Evolutionary conservation across 179 eudicot genomes (phyloP), one percentile per base, ranked within the genome.

Genomic region (Nepenthes alata): DNA sequence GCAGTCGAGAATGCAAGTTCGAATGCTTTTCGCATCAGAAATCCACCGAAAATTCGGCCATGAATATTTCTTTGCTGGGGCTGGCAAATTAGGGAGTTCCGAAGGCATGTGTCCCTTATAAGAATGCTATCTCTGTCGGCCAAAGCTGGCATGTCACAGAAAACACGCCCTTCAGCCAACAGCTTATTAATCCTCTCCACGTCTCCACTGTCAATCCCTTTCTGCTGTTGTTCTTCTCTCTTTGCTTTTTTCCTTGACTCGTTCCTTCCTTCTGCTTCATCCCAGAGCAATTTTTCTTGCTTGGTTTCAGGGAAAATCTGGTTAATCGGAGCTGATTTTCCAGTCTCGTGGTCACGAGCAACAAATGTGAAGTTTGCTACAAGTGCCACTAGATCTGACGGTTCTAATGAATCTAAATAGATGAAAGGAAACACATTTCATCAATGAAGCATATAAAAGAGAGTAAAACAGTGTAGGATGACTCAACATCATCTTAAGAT

Each of bases 1-100:
- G 88, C 85, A 0, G 97, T 90, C 47, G 98, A 77, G 63, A 89
- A 93, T 52, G 95, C 93, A 69, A 93, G 77, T 64, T 93, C 98
- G 67, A 87, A 93, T 25, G 98, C 98, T 70, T 88, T 75, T 47
- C 82, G 95, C 95, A 93, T 93, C 59, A 93, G 73, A 72, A 85
- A 93, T 14, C 98, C 98, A 61, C 98, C 98, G 76, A 93, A 93
- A 38, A 93, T 93, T 36, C 97, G 88, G 55, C 98, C 97, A 77
- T 93, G 98, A 37, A 90, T 80, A 67, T 93, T 93, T 68, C 98
- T 79, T 68, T 89, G 97, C 74, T 93, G 97, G 16, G 98, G 98
- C 72, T 89, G 95, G 69, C 97, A 93, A 59, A 93, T 74, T 14
- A 93, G 67, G 47, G 98, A 89, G 79, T 89, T 87, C 69, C 86